Evolutionary conservation across 306 rosid genomes (phyloP).

Genomic region (Cajanus cajan): DNA sequence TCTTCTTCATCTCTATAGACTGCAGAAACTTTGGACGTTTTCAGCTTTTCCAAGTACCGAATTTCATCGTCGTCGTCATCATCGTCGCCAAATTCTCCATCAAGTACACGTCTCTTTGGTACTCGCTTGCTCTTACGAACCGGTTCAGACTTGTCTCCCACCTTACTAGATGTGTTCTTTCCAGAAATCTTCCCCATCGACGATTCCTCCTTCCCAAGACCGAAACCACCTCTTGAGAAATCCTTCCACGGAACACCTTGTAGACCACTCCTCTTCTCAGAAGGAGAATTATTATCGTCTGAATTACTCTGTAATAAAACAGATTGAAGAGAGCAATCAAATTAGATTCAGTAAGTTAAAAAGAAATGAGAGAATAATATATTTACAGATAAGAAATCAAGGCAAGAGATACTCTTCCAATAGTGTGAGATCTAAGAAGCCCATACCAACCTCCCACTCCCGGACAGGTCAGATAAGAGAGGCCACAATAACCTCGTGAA

Average conservation of each 20-base stretch:
- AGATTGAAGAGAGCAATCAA: constrained; percentile 26
- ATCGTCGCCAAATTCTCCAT: constrained; percentile 67
- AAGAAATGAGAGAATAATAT: constrained; percentile 15
- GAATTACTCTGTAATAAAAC: constrained; percentile 55
- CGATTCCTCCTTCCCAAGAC: constrained; percentile 62
- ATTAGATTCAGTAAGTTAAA: constrained; percentile 23
- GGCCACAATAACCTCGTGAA: background rate
- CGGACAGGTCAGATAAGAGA: constrained; percentile 12
- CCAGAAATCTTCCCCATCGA: constrained; percentile 55
- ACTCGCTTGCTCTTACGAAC: constrained; percentile 85
- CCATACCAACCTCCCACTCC: background rate
- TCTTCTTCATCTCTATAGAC: constrained; percentile 75
- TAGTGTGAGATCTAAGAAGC: constrained; percentile 21
- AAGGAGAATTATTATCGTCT: constrained; percentile 57
- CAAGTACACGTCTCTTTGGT: constrained; percentile 72
- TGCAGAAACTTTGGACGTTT: constrained; percentile 63
- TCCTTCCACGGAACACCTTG: constrained; percentile 96
- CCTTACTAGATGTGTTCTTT: constrained; percentile 50
- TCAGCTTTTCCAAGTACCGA: constrained; percentile 86
- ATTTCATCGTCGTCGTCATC: constrained; percentile 85
- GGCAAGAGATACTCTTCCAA: constrained; percentile 32
- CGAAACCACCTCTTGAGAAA: constrained; percentile 70
- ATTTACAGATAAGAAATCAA: constrained; percentile 34
- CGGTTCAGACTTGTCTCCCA: constrained; percentile 64
- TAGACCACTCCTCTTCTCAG: constrained; percentile 59